Evolutionary conservation across 2,329 filamentous ascomycete genomes (phyloP).

Genomic region (Pyricularia sp.): DNA sequence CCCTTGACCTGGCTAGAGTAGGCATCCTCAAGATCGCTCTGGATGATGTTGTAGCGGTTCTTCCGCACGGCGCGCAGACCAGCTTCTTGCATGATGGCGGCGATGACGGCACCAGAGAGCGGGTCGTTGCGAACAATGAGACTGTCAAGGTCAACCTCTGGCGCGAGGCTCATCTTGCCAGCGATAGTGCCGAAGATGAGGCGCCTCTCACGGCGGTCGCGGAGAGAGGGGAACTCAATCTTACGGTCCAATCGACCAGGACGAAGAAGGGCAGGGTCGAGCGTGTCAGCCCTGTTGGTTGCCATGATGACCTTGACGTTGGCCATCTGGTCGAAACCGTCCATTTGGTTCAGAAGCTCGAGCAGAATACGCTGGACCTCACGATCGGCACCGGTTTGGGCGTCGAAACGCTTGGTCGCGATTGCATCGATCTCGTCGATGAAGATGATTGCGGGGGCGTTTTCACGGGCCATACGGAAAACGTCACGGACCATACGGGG

Average conservation of each 20-base stretch:
- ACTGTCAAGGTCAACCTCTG: slow-evolving; percentile 92
- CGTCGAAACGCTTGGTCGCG: slow-evolving; percentile 97
- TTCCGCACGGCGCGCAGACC: slow-evolving; percentile 89
- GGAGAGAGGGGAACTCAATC: slow-evolving; percentile 95
- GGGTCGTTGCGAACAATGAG: slow-evolving; percentile 96
- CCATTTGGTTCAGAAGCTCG: slow-evolving; percentile 98
- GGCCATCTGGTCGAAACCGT: slow-evolving; percentile 96
- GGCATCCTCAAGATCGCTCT: slow-evolving; percentile 90
- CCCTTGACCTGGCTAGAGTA: slow-evolving; percentile 96
- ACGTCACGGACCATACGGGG: slow-evolving; percentile 98
- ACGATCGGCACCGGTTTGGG: slow-evolving; percentile 93
- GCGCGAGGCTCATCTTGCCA: slow-evolving; percentile 90
- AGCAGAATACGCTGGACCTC: slow-evolving; percentile 98
- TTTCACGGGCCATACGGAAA: slow-evolving; percentile 97
- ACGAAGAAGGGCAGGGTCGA: slow-evolving; percentile 89
- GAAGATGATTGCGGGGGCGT: slow-evolving; percentile 97
- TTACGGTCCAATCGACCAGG: slow-evolving; percentile 94
- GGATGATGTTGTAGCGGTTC: slow-evolving; percentile 99
- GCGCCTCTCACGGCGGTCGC: slow-evolving; percentile 87
- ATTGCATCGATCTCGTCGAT: slow-evolving; percentile 99
- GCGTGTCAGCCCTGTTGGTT: slow-evolving; percentile 93
- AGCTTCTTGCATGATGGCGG: slow-evolving; percentile 98
- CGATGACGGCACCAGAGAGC: slow-evolving; percentile 88
- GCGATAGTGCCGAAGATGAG: slow-evolving; percentile 98
- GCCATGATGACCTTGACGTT: slow-evolving; percentile 99